Base-by-base conservation (phyloP, 768 basidiomycete genomes). In the Baorangia bicolor region DNA sequence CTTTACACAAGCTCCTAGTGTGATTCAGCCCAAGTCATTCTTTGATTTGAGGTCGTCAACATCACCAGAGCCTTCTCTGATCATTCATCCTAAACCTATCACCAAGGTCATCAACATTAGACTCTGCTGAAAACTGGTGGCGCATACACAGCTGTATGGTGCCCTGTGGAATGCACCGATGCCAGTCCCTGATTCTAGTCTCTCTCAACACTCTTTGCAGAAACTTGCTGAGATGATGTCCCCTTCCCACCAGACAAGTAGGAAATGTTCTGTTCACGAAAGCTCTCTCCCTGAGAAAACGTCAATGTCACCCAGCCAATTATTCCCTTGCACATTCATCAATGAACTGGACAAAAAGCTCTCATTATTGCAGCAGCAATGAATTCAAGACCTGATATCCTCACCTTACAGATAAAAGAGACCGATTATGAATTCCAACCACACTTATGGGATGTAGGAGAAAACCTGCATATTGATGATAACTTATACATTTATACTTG, bases 131-230 rank as follows among this genome's bases (percentile, higher is more conserved):
- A 72, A 65, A 40, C 64, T 69, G 4, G 62, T 62, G 5, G 53
- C 64, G 34, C 74, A 74, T 18, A 75, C 75, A 12, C 73, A 75
- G 18, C 74, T 74, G 5, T 75, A 75, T 25, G 69, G 71, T 12
- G 67, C 72, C 34, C 74, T 74, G 5, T 75, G 73, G 62, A 76
- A 72, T 55, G 67, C 62, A 18, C 53, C 57, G 3, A 71, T 71
- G 69, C 68, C 68, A 18, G 39, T 53, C n/a, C 44, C 35, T 13
- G 60, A 65, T 18, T 39, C 25, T 1, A 10, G 8, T 39, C 45
- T 49, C 14, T 25, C 57, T 12, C 49, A 30, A 7, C 55, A 49
- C 18, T 46, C 47, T 50, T 16, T 39, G 18, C 60, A 30, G 23
- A 39, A 48, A 40, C 23, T 39, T 11, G 3, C 37, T 11, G 46